Base-by-base conservation (phyloP, 2,329 filamentous ascomycete species). In the Aspergillus sojae region DNA sequence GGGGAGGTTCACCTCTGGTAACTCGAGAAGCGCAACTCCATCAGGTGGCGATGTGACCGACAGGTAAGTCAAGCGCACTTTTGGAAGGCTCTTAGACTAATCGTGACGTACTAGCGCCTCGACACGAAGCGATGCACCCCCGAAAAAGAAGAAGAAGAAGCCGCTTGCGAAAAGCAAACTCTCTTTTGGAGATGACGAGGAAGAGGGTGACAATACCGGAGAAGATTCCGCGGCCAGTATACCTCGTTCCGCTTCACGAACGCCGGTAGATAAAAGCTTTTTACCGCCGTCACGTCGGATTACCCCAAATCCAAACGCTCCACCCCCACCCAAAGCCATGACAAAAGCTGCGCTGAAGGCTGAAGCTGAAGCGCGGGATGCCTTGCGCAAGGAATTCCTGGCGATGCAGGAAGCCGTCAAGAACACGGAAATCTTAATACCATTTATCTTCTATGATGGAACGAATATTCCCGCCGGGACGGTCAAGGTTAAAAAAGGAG, bases 371-470 rank as follows among this genome's bases (percentile, higher is more conserved):
- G 88, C 93, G 68, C 85, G 91, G 67, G 92, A 95, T 70, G 79
- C 86, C 16, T 80, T 94, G 57, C 86, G 91, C 11, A 91, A 90
- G 65, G 90, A 98, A 73, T 99, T 97, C 71, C 77, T 96, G 53
- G 83, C 83, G 11, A 86, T 94, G 63, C 95, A 97, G 75, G 92
- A 96, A 65, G 88, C 89, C 0, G 91, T 98, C 68, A 97, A 96
- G 80, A 88, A 88, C 23, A 94, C 93, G 10, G 94, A 97, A 73
- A 91, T 99, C 60, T 85, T 91, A 19, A 90, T 99, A 36, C 95
- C 95, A 0, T 99, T 98, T 77, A 92, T 98, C 4, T 98, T 98
- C 75, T 98, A 97, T 80, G 94, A 98, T 70, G 95, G 95, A 19
- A 92, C 92, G 26, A 94, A 96, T 75, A 91, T 91, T 12, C 91